Evolutionary conservation across 345 rosid species (phyloP), one percentile per base, ranked within the genome.

Genomic region (Citrus cavaleriei): DNA sequence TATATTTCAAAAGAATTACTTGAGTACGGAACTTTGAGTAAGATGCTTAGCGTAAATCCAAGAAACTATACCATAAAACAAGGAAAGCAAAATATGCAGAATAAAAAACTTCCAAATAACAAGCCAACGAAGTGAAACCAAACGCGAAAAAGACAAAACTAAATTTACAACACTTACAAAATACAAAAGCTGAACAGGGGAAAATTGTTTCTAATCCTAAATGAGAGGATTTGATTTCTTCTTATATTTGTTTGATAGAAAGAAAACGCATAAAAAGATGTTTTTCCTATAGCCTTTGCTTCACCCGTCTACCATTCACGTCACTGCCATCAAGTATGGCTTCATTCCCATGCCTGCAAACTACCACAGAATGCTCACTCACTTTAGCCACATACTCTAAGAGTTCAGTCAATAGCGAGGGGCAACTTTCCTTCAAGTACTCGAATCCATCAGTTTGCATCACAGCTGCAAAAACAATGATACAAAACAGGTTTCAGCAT

Each of bases 381-480:
- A 77, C 84, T 79, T 82, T 86, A 7, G 90, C 91, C 66, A 89
- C 94, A n/a, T 87, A 83, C 82, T 88, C 88, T 70, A 88, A 80
- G 16, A 90, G 86, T 74, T 90, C 93, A 1, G 92, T 84, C 84
- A 90, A 54, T 5, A 90, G 83, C 5, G 84, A 67, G 2, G 89
- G 90, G 61, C 93, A 90, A 78, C 93, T 90, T 83, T 85, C 85
- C 77, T 87, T 85, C 87, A 88, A 74, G 79, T 90, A 88, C 72
- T 87, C 88, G 3, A 87, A 90, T 4, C 93, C 93, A 49, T 88
- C 92, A 1, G 91, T 87, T 72, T 90, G 93, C 91, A 90, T 90
- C 81, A 87, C 93, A 76, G 93, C 93, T 90, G 86, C 78, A 76
- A 73, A 64, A 72, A 35, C 19, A 21, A 63, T 68, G 58, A 51